A percentile compares a stretch with the other conserved stretches of the same genome.
Evolutionary conservation across 2,329 filamentous ascomycete genomes (phyloP).

Genomic region (Polytolypa hystricis): DNA sequence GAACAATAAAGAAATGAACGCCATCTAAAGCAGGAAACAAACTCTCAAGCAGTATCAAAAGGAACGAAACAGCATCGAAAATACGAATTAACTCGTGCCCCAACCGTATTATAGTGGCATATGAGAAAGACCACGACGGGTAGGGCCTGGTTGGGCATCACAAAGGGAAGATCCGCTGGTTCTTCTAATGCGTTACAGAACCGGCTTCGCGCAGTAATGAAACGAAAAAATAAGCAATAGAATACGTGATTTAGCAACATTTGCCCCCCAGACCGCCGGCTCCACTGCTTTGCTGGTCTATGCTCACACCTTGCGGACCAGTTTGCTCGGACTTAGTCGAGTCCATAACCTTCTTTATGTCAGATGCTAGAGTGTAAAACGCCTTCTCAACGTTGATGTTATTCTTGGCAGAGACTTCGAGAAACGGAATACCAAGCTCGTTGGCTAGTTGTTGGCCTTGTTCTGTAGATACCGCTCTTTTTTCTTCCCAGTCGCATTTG

Average conservation of each 20-base stretch:
- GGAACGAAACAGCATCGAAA: too few species aligned
- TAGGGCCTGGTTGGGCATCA: too few species aligned
- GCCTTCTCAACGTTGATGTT: slow-evolving; percentile 99
- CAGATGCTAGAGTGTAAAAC: slow-evolving; percentile 86
- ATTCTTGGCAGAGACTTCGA: slow-evolving; percentile 96
- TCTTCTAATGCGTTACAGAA: too few species aligned
- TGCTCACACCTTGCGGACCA: slow-evolving; percentile 52
- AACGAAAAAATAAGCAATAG: slow-evolving; percentile 5
- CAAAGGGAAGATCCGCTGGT: too few species aligned
- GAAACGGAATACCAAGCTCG: slow-evolving; percentile 94
- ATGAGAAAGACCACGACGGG: too few species aligned
- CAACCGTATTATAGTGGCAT: too few species aligned
- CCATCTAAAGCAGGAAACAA: too few species aligned
- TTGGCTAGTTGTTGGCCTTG: slow-evolving; percentile 87
- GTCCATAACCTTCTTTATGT: slow-evolving; percentile 99
- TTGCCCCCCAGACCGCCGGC: slow-evolving; percentile 47
- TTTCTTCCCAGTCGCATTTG: slow-evolving; percentile 99
- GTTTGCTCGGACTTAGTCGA: slow-evolving; percentile 66
- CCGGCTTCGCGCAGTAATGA: too few species aligned
- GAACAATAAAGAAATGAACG: too few species aligned
- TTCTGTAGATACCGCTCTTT: slow-evolving; percentile 86
- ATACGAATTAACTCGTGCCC: too few species aligned
- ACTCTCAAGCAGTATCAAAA: too few species aligned
- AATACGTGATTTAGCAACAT: slow-evolving; percentile 67
- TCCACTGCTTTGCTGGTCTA: slow-evolving; percentile 49